phyloP scores from a whole-genome alignment of 495 filamentous ascomycete species.

The Cercophora samala region DNA sequence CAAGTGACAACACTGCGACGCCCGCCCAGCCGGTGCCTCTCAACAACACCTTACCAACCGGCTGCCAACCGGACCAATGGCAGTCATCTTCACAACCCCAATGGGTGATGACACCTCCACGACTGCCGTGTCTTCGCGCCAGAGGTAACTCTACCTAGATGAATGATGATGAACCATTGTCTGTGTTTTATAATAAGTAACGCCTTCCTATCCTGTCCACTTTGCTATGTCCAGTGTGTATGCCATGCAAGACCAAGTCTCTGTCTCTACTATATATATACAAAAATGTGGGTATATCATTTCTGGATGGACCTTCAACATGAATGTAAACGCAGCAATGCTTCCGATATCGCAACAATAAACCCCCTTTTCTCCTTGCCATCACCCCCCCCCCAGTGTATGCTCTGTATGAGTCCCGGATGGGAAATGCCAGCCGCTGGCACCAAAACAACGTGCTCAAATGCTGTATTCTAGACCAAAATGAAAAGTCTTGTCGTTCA shows the following conservation, averaged over 20 bases:
- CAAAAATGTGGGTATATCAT: background rate
- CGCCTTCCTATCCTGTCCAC: background rate
- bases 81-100: background rate
- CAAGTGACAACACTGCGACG: background rate
- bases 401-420: background rate
- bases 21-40: background rate
- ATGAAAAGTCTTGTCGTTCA: too few species aligned
- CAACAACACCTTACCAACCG: background rate
- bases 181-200: background rate
- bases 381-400: background rate
- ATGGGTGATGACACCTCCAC: background rate
- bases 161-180: background rate
- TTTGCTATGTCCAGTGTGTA: constrained; percentile 14
- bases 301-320: background rate
- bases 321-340: background rate
- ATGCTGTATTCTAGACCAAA: too few species aligned
- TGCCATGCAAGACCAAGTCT: constrained; percentile 30
- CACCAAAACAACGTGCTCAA: background rate
- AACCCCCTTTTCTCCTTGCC: background rate
- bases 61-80: background rate
- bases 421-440: background rate
- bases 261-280: constrained; percentile 5
- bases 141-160: background rate
- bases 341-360: background rate
- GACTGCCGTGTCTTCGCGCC: background rate